Evolutionary conservation across 1,139 yeast species (phyloP).

Genomic region (Trichomonascaceae sp.): DNA sequence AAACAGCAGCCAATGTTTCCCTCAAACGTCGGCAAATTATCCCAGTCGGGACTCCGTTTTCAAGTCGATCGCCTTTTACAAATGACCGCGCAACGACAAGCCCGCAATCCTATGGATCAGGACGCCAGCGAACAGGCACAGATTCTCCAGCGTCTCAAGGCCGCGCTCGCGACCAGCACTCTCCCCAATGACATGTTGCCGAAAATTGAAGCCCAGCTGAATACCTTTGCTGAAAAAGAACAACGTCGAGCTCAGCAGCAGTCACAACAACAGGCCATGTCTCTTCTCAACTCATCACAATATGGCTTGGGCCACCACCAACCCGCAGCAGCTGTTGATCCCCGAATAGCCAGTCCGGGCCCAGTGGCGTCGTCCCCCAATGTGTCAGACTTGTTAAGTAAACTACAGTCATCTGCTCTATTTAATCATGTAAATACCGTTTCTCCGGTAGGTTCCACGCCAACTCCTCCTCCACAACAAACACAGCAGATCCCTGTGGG

Average conservation of each 20-base stretch:
- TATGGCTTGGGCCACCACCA: conserved; percentile 1
- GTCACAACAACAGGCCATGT: conserved; percentile 4
- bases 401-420: neutral
- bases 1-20: too few relatives aligned
- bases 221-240: conserved; percentile 19
- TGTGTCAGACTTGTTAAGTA: neutral
- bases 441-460: neutral
- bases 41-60: too few relatives aligned
- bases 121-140: conserved; percentile 27
- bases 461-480: neutral
- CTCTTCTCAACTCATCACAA: too few relatives aligned
- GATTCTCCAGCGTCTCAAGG: conserved; percentile 22
- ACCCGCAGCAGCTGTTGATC: neutral
- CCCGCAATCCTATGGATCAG: conserved; percentile 26
- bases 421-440: neutral
- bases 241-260: conserved; percentile 5
- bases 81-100: conserved; percentile 28
- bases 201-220: conserved; percentile 32
- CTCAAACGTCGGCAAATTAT: too few relatives aligned
- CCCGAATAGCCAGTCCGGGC: neutral
- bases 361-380: neutral
- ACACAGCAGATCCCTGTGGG: too few relatives aligned
- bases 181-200: conserved; percentile 29
- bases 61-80: conserved; percentile 31
- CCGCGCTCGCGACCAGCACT: conserved; percentile 16